phyloP scores from a whole-genome alignment of 495 filamentous ascomycete species.

The Penicillium paxilli region DNA sequence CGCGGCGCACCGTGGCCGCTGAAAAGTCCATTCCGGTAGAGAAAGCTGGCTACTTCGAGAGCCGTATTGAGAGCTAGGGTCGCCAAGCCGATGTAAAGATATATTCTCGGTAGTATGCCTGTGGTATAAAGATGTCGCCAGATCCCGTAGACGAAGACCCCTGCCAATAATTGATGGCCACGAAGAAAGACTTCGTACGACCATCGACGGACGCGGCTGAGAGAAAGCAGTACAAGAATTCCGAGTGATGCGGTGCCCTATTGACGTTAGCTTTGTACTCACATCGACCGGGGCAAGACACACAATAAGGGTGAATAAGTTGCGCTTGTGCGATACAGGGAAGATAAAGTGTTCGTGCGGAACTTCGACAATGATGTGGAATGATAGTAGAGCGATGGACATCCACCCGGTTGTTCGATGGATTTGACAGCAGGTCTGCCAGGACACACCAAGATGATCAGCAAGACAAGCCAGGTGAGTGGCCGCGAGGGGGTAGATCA shows the following conservation, averaged over 20 bases:
- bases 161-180: not conserved
- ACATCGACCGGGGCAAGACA: not conserved
- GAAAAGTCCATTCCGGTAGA: constrained; percentile 28
- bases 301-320: not conserved
- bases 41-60: not conserved
- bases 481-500: constrained; percentile 21
- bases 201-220: not conserved
- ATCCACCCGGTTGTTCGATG: constrained; percentile 23
- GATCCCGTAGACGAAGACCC: not conserved
- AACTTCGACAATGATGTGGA: constrained; percentile 2
- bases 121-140: not conserved
- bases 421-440: constrained; percentile 15
- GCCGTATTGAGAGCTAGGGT: not conserved
- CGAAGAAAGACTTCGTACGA: not conserved
- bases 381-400: constrained; percentile 17
- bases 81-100: not conserved
- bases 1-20: constrained; percentile 12
- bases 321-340: not conserved
- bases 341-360: not conserved
- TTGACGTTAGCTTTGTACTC: not conserved
- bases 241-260: not conserved
- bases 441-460: constrained; percentile 22
- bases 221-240: not conserved
- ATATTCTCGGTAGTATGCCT: not conserved
- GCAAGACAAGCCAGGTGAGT: constrained; percentile 26